phyloP scores from a whole-genome alignment of 192 early-diverging fungal genomes.

The Martensiomyces pterosporus region DNA sequence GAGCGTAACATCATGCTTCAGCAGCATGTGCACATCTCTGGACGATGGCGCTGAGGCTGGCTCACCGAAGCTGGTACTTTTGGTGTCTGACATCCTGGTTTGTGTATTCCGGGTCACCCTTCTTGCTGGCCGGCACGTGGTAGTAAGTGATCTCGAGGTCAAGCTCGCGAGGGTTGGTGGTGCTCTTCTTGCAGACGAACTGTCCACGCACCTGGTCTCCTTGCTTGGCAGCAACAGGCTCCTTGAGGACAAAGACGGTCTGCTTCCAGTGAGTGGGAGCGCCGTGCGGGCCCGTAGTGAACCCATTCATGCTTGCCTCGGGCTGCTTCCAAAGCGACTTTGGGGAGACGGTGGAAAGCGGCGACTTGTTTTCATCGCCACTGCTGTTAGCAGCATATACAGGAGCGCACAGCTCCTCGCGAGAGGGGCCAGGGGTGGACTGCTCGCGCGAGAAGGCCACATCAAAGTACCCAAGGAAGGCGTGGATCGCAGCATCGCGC shows the following conservation, averaged over 20 bases:
- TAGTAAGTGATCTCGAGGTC: conserved; percentile 57
- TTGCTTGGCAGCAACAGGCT: conserved; percentile 53
- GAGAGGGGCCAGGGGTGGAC: conserved; percentile 24
- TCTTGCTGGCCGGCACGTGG: conserved; percentile 14
- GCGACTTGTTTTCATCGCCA: conserved; percentile 8
- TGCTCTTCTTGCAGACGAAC: conserved; percentile 63
- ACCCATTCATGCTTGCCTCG: conserved; percentile 35
- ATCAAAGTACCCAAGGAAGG: conserved; percentile 91
- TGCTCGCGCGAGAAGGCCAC: conserved; percentile 67
- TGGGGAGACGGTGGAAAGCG: conserved; percentile 5
- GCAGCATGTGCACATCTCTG: no score
- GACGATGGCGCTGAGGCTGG: no score
- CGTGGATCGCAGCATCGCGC: conserved; percentile 65
- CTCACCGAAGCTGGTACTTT: conserved; percentile 39
- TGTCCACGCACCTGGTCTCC: conserved; percentile 55
- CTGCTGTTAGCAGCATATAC: conserved; percentile 12
- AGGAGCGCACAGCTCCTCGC: conserved; percentile 17
- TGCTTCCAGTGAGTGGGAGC: conserved; percentile 98
- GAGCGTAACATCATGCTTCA: no score
- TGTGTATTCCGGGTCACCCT: not conserved
- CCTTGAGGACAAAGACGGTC: conserved; percentile 72
- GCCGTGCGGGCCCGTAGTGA: conserved; percentile 71
- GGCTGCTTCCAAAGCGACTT: conserved; percentile 37
- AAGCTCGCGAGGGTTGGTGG: conserved; percentile 66
- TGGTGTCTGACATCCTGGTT: conserved; percentile 10